phyloP scores from a whole-genome alignment of 805 yeast species.

The Starmerella stigmatis region DNA sequence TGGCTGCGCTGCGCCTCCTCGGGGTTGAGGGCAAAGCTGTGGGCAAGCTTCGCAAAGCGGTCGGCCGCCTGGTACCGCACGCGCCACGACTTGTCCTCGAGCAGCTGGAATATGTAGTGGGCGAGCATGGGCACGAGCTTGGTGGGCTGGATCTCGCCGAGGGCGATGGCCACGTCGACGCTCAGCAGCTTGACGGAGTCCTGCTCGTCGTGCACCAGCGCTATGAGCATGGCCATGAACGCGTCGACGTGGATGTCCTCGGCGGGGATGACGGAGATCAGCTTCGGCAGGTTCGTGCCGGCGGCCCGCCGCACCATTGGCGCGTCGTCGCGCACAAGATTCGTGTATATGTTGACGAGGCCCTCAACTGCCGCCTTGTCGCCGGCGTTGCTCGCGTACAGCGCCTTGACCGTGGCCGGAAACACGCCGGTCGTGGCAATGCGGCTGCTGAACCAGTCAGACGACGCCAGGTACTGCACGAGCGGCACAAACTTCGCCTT shows the following conservation, averaged over 20 bases:
- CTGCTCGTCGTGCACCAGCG: conserved; percentile 72
- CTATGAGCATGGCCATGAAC: conserved; percentile 74
- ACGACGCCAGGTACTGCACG: conserved; percentile 65
- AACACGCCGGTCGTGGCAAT: conserved; percentile 87
- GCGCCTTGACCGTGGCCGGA: conserved; percentile 41
- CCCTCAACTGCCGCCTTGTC: conserved; percentile 31
- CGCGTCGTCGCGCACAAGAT: conserved; percentile 76
- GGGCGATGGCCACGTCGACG: conserved; percentile 77
- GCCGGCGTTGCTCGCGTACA: conserved; percentile 26
- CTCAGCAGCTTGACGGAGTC: conserved; percentile 89
- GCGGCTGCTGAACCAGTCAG: conserved; percentile 89
- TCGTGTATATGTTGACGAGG: conserved; percentile 55
- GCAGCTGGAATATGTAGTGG: conserved; percentile 51
- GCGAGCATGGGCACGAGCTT: conserved; percentile 25
- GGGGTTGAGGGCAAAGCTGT: conserved; percentile 36
- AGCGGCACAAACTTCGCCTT: conserved; percentile 60
- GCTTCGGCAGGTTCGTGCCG: conserved; percentile 67
- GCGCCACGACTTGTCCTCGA: conserved; percentile 91
- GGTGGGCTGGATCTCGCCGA: conserved; percentile 37
- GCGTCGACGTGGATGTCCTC: not conserved
- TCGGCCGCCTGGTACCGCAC: conserved; percentile 98
- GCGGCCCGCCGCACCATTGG: conserved; percentile 98
- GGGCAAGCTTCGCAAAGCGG: conserved; percentile 64
- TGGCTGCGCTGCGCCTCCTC: conserved; percentile 43
- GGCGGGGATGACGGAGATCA: conserved; percentile 46